Base-by-base conservation (phyloP, 2,329 filamentous ascomycete species). In the Cryphonectria carpinicola region DNA sequence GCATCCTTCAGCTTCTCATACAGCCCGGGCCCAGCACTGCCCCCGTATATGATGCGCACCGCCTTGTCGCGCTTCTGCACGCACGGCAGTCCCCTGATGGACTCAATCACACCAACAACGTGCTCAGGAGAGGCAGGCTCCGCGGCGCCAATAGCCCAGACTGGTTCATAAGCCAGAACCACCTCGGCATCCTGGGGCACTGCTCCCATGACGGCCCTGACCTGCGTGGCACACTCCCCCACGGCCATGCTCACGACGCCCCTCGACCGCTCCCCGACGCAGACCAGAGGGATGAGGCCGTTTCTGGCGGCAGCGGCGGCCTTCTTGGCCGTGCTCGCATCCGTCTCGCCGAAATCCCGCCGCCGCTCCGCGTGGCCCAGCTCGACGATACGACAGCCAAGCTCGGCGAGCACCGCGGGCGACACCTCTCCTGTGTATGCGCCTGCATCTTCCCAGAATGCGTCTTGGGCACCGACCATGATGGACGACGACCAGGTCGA, bases 81-180 rank as follows among this genome's bases (percentile, higher is more conserved):
- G 67, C 86, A 82, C 37, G 88, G 85, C 14, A 88, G 79, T 7
- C 77, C 76, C 68, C 90, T 85, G 65, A 95, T 84, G 25, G 88
- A 88, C 75, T 86, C 85, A 22, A 92, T 90, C 1, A 96, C 92
- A 52, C 84, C 86, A 4, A 91, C 86, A 0, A 97, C 92, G 77
- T 97, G 91, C 72, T 90, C 89, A 25, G 90, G 87, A 10, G 86
- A 86, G 0, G 93, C 93, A 2, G 93, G 93, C 76, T 90, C 84
- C 1, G 86, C 83, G 13, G 93, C 90, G 0, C 93, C 93, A 79
- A 96, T 97, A 0, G 93, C 93, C 93, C 93, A 97, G 1, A 96
- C 93, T 10, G 93, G 93, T 82, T 97, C 93, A 77, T 97, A 97
- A 0, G 93, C 93, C 70, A 97, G 85, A 8, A 95, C 87, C 6